Evolutionary conservation across 2,329 filamentous ascomycete species (phyloP), one percentile per base, ranked within the genome.

Genomic region (Pestalotiopsis sp.): DNA sequence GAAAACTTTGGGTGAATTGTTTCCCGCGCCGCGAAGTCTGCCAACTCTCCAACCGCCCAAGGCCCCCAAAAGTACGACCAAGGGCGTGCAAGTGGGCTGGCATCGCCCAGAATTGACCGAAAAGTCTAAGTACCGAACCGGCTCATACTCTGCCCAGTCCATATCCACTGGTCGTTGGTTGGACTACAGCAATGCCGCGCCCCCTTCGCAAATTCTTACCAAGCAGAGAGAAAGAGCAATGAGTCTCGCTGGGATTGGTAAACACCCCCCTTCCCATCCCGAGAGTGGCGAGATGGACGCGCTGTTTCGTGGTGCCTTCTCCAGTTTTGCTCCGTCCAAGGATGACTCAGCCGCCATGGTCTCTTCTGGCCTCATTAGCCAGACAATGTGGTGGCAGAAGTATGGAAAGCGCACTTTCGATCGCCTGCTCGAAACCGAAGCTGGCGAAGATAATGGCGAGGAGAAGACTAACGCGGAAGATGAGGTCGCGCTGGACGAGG

Each of bases 291-390:
- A 92, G 76, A 88, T 94, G 80, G 92, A 95, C 72, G 86, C 90
- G 0, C 81, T 95, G 11, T 95, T 95, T 76, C 87, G 92, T 38
- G 89, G 91, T 67, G 92, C 91, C 1, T 95, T 94, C 78, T 94
- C 92, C 0, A 92, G 91, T 75, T 95, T 95, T 77, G 93, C 93
- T 5, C 93, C 93, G 0, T 90, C 87, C 65, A 91, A 88, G 73
- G 93, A 95, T 77, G 90, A 95, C 75, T 87, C 91, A 3, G 88
- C 86, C 13, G 91, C 93, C 5, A 84, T 94, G 68, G 84, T 94
- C 3, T 88, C 93, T 0, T 89, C 90, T 1, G 88, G 88, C 41
- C 85, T 89, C 64, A 88, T 92, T 69, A 89, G 90, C 65, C 88
- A 88, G 67, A 79, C 77, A 74, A 81, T 95, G 63, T 95, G 92